Evolutionary conservation across 1,139 yeast genomes (phyloP).

Genomic region (Eremothecium sinecaudum): DNA sequence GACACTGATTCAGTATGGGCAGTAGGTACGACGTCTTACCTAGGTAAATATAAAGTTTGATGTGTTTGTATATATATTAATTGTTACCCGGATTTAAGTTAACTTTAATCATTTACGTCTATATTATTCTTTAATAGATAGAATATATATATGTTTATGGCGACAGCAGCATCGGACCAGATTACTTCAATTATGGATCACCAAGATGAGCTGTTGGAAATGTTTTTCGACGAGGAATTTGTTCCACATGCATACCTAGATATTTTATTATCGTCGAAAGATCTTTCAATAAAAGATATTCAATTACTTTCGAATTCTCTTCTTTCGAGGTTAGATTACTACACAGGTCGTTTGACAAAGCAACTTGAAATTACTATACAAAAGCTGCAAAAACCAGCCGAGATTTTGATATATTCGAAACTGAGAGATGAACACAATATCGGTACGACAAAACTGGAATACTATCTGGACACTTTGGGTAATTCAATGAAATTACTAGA

Average conservation of each 20-base stretch:
- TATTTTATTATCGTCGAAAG: constrained; percentile 33
- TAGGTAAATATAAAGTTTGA: constrained; percentile 8
- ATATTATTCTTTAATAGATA: too few species aligned
- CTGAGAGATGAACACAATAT: constrained; percentile 5
- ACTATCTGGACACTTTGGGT: constrained; percentile 50
- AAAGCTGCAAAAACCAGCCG: constrained; percentile 33
- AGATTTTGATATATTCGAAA: constrained; percentile 24
- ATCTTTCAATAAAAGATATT: constrained; percentile 27
- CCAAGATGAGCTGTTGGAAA: constrained; percentile 33
- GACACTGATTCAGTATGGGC: constrained; percentile 11
- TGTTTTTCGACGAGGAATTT: constrained; percentile 42
- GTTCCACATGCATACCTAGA: constrained; percentile 44
- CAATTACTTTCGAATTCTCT: constrained; percentile 36
- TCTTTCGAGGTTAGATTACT: constrained; percentile 51
- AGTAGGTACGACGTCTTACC: constrained; percentile 20
- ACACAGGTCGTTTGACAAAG: constrained; percentile 46
- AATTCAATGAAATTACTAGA: constrained; percentile 49
- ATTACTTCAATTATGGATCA: constrained; percentile 7
- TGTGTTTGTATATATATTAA: not conserved
- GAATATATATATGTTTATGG: too few species aligned
- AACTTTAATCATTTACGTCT: too few species aligned
- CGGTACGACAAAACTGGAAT: constrained; percentile 48
- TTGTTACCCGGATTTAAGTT: constrained; percentile 3
- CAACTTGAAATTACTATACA: constrained; percentile 43
- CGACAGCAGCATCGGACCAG: too few species aligned